Base-by-base conservation (phyloP, 1,284 basidiomycete species). In the Porodaedalea pini region DNA sequence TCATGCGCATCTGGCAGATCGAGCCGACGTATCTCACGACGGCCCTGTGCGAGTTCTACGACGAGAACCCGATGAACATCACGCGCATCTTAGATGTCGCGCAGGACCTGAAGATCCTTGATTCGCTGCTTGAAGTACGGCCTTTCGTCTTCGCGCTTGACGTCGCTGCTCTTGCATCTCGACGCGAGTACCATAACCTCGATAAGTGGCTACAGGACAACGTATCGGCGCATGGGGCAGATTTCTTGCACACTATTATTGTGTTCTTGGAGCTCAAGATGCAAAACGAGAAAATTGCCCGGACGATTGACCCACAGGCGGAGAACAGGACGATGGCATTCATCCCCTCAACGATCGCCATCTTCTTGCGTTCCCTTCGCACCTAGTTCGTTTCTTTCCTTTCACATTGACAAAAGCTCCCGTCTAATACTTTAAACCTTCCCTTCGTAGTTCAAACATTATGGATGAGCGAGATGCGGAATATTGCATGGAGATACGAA, bases 201-300 rank as follows among this genome's bases (percentile, higher is more conserved):
- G 95, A 98, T 73, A 93, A 96, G 71, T 99, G 95, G 95, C 79
- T 99, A 3, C 85, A 90, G 37, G 91, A 94, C 70, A 89, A 92
- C 65, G 89, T 97, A 40, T 76, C 83, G 13, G 74, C 78, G 44
- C 89, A 94, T 63, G 92, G 92, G 2, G 81, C 82, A 39, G 91
- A 93, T 61, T 98, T 98, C 67, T 79, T 98, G 44, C 86, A 90
- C 58, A 86, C 91, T 13, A 85, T 95, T 60, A 86, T 97, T 60
- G 80, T 85, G 32, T 97, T 97, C 73, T 74, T 97, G 60, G 89
- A 94, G 65, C 79, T 90, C 75, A 98, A 97, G 73, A 92, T 95
- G 80, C 87, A 90, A 56, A 88, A 86, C 63, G 94, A 97, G 73
- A 91, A 89, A 63, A 78, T 82, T 1, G 80, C 86, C 25, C 80